phyloP scores from a whole-genome alignment of 1,139 yeast genomes.

The Oligophagozyma castellii region DNA sequence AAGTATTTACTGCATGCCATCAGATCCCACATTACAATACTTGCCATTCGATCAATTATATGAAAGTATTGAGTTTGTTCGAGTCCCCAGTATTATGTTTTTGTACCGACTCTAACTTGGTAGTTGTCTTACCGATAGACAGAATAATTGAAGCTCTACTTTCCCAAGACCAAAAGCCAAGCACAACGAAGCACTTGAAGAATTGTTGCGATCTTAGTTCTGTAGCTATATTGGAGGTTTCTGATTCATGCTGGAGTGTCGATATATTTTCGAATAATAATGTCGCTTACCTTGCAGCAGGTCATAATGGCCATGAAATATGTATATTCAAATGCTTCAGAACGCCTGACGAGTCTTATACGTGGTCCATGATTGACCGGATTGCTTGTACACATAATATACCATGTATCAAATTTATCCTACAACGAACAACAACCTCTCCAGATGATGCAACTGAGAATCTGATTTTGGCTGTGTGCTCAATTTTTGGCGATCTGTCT shows the following conservation, averaged over 20 bases:
- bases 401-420: conserved; percentile 10
- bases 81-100: conserved; percentile 8
- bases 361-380: too few species aligned
- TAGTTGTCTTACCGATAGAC: conserved; percentile 6
- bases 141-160: conserved; percentile 2
- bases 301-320: conserved; percentile 16
- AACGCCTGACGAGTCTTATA: too few species aligned
- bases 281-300: conserved; percentile 11
- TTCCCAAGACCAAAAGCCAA: neutral
- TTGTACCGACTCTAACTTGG: conserved; percentile 8
- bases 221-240: conserved; percentile 6
- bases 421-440: conserved; percentile 1
- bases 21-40: neutral
- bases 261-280: conserved; percentile 8
- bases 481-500: conserved; percentile 12
- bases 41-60: conserved; percentile 6
- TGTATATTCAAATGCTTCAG: conserved; percentile 10
- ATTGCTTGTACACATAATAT: conserved; percentile 11
- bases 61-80: conserved; percentile 9
- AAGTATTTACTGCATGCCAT: too few species aligned
- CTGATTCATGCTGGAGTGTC: conserved; percentile 16
- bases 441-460: conserved; percentile 5
- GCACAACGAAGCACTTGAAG: too few species aligned
- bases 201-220: too few species aligned
- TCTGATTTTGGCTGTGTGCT: conserved; percentile 8